Evolutionary conservation across 805 yeast species (phyloP).

Genomic region (Huiozyma naganishii): DNA sequence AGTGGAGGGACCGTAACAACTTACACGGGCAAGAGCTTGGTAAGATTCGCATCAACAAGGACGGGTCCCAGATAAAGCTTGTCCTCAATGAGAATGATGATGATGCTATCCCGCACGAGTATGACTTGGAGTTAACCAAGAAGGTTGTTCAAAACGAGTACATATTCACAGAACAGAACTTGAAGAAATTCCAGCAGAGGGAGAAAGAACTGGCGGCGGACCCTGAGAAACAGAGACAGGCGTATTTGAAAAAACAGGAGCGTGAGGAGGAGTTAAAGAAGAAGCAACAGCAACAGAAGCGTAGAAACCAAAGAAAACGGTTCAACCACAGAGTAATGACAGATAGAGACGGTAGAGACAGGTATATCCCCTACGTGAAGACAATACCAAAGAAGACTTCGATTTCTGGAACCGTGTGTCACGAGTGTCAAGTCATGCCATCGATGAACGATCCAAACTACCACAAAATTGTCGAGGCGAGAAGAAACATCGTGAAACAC

Average conservation of each 20-base stretch:
- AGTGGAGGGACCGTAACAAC: constrained; percentile 57
- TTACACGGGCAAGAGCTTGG: constrained; percentile 72
- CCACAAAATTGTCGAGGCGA: constrained; percentile 46
- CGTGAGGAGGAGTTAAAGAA: constrained; percentile 28
- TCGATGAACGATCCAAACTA: constrained; percentile 64
- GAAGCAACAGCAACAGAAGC: constrained; percentile 30
- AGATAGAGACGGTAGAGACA: constrained; percentile 32
- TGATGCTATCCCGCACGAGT: constrained; percentile 66
- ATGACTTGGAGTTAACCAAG: constrained; percentile 69
- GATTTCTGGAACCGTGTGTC: constrained; percentile 76
- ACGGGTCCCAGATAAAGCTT: constrained; percentile 40
- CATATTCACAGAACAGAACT: constrained; percentile 79
- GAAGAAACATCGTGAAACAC: constrained; percentile 38
- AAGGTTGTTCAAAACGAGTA: constrained; percentile 75
- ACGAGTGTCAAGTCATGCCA: constrained; percentile 86
- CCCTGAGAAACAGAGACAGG: constrained; percentile 30
- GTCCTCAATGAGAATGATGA: constrained; percentile 41
- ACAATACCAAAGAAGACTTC: constrained; percentile 85
- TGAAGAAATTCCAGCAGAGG: constrained; percentile 40
- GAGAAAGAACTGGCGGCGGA: constrained; percentile 28
- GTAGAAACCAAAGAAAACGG: constrained; percentile 27
- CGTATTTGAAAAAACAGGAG: constrained; percentile 25
- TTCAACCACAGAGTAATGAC: constrained; percentile 30
- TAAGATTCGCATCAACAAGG: constrained; percentile 61
- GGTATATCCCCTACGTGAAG: constrained; percentile 69